A percentile compares a stretch with the other conserved stretches of the same genome.
Conservation (phyloP, 2,329 filamentous ascomycete genomes). For the Paecilomyces sp. region DNA sequence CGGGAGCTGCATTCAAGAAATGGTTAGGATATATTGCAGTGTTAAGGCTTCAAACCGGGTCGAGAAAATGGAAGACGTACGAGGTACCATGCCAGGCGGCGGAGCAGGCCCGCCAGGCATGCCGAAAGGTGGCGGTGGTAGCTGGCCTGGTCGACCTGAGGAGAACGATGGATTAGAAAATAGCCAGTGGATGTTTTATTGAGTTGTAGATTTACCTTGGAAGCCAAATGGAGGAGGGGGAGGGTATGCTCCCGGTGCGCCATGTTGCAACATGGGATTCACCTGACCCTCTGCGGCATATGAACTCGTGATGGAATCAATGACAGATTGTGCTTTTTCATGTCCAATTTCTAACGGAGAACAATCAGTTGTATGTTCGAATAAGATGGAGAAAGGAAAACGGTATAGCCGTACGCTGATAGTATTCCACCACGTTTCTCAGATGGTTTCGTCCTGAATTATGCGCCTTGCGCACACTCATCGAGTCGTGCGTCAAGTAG, state of each 20-base stretch:
- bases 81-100: conserved; percentile 41
- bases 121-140: conserved; percentile 54
- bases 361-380: conserved; percentile 1
- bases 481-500: conserved; percentile 98
- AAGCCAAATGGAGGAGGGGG: conserved; percentile 56
- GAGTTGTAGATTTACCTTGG: conserved; percentile 44
- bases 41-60: not conserved
- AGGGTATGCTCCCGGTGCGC: conserved; percentile 40
- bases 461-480: conserved; percentile 98
- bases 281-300: conserved; percentile 92
- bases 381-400: not conserved
- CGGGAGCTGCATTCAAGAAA: conserved; percentile 39
- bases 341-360: conserved; percentile 74
- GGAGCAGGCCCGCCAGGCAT: conserved; percentile 36
- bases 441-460: conserved; percentile 95
- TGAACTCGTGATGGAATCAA: conserved; percentile 93
- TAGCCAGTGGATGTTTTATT: not conserved
- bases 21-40: not conserved
- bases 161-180: conserved; percentile 1
- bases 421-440: conserved; percentile 96
- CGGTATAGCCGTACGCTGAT: conserved; percentile 62
- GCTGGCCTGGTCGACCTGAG: conserved; percentile 29
- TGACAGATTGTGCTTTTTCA: conserved; percentile 96
- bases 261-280: conserved; percentile 75
- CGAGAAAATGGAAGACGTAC: conserved; percentile 37